phyloP scores from a whole-genome alignment of 1,284 basidiomycete genomes.

The Marasmius tenuissimus region DNA sequence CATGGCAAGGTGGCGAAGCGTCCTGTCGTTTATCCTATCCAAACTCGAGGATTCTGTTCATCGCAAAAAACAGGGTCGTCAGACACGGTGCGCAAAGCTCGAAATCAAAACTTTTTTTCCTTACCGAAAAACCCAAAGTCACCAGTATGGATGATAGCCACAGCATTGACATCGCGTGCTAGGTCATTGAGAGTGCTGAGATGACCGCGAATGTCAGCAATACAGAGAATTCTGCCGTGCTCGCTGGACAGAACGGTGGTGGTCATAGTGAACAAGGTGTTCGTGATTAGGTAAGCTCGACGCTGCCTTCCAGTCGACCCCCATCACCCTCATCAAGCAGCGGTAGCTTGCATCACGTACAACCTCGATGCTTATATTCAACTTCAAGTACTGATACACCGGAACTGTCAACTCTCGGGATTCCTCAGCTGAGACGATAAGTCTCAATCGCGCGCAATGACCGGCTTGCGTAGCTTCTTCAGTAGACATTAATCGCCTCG shows the following conservation, averaged over 20 bases:
- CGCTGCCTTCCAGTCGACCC: too few relatives aligned
- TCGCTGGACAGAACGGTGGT: conserved; percentile 72
- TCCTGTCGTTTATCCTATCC: conserved; percentile 90
- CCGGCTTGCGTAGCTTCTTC: too few relatives aligned
- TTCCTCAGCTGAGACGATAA: too few relatives aligned
- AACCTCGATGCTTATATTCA: too few relatives aligned
- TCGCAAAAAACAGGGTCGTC: conserved; percentile 17
- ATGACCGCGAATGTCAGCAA: conserved; percentile 93
- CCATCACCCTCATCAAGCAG: too few relatives aligned
- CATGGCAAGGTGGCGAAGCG: conserved; percentile 93
- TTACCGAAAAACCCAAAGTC: conserved; percentile 98
- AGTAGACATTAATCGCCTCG: too few relatives aligned
- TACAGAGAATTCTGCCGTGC: conserved; percentile 90
- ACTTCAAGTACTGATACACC: too few relatives aligned
- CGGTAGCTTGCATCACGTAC: too few relatives aligned
- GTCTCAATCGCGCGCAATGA: too few relatives aligned
- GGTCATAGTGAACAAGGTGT: neutral
- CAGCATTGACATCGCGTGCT: conserved; percentile 85
- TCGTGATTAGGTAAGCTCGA: neutral
- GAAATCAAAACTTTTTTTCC: conserved; percentile 19
- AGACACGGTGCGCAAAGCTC: conserved; percentile 6
- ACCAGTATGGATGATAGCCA: conserved; percentile 96
- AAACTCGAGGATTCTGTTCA: conserved; percentile 73
- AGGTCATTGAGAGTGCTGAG: conserved; percentile 89
- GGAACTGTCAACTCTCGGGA: too few relatives aligned